Percentiles rank a stretch among this genome's conserved stretches.
Conservation (phyloP, 2,329 filamentous ascomycete species). For the Talaromyces sp. region DNA sequence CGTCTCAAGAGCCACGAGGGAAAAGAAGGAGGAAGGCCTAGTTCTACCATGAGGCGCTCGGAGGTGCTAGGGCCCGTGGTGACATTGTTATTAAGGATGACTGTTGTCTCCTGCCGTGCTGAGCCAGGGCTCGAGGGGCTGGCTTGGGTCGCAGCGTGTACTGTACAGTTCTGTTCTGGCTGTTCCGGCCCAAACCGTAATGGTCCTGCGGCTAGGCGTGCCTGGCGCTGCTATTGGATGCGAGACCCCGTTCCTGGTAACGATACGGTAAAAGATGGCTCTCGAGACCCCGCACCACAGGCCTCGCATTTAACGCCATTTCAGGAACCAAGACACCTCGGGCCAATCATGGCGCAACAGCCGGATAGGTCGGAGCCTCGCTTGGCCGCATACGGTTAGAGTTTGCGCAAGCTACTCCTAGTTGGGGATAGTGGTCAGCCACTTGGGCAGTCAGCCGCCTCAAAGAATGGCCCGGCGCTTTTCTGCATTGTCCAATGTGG, state of each 20-base stretch:
- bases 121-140: not conserved
- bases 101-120: not conserved
- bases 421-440: not conserved
- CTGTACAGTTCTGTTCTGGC: not conserved
- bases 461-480: not conserved
- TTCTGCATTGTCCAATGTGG: not conserved
- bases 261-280: slow-evolving; percentile 13
- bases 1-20: slow-evolving; percentile 13
- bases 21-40: slow-evolving; percentile 7
- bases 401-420: not conserved
- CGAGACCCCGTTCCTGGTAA: slow-evolving; percentile 20
- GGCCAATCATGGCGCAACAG: not conserved
- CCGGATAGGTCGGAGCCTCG: slow-evolving; percentile 2
- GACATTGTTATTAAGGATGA: not conserved
- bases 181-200: not conserved
- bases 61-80: not conserved
- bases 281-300: not conserved
- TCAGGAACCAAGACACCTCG: slow-evolving; percentile 8
- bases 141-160: not conserved
- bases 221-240: slow-evolving; percentile 8
- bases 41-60: not conserved
- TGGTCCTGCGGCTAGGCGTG: not conserved
- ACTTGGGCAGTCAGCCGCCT: not conserved
- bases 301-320: not conserved
- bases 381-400: not conserved